Percentiles rank a stretch among this genome's conserved stretches.
Evolutionary conservation across 2,329 filamentous ascomycete genomes (phyloP).

Genomic region (Fusarium oligoseptatum): DNA sequence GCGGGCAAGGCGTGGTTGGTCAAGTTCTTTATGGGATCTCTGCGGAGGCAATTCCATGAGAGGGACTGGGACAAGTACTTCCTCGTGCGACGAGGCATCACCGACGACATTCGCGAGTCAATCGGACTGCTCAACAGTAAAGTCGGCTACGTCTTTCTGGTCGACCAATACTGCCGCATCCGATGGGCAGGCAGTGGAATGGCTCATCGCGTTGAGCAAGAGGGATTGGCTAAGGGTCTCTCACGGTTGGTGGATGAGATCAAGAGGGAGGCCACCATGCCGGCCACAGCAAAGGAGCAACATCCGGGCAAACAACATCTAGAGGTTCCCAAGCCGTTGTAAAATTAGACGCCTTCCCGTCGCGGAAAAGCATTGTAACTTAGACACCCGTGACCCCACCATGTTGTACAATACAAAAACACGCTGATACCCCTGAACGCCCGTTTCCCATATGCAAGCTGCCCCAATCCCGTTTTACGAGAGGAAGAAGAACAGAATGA

Average conservation of each 20-base stretch:
- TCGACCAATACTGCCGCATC: conserved; percentile 89
- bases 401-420: conserved; percentile 51
- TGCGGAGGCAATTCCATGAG: conserved; percentile 64
- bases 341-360: conserved; percentile 34
- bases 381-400: conserved; percentile 44
- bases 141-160: conserved; percentile 92
- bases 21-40: conserved; percentile 66
- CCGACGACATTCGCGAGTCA: conserved; percentile 71
- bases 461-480: conserved; percentile 59
- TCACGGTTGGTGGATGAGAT: conserved; percentile 73
- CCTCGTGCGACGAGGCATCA: conserved; percentile 69
- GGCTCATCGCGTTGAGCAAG: conserved; percentile 74
- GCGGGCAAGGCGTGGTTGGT: conserved; percentile 72
- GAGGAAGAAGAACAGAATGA: conserved; percentile 85
- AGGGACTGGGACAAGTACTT: conserved; percentile 73
- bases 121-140: conserved; percentile 86
- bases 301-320: conserved; percentile 50
- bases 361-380: conserved; percentile 39
- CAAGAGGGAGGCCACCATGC: conserved; percentile 53
- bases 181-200: conserved; percentile 91
- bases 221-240: conserved; percentile 75
- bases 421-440: conserved; percentile 57
- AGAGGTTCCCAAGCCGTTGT: conserved; percentile 45
- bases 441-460: conserved; percentile 42
- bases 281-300: conserved; percentile 52